A percentile compares a stretch with the other conserved stretches of the same genome.
phyloP scores from a whole-genome alignment of 176 grass and related monocot genomes.

The Pharus latifolius region DNA sequence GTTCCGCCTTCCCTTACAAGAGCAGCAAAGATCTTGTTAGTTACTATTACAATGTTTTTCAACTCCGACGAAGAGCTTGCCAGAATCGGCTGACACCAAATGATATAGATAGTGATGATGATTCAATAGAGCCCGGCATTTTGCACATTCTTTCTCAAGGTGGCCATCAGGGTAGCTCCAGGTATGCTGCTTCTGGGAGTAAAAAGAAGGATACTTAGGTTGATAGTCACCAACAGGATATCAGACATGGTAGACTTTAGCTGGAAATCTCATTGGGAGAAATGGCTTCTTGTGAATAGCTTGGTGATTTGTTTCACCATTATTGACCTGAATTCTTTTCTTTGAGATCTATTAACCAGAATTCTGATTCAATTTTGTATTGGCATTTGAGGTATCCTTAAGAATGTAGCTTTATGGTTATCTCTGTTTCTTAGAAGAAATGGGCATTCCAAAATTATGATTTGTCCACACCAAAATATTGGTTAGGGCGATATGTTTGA shows the following conservation, averaged over 20 bases:
- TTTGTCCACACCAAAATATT: too few species aligned
- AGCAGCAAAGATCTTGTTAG: conserved; percentile 15
- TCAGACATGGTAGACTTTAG: neutral
- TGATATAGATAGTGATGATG: conserved; percentile 36
- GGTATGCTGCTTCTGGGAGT: neutral
- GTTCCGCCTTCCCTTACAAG: conserved; percentile 13
- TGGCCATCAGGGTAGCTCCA: neutral
- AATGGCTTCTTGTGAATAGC: neutral
- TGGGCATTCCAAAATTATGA: too few species aligned
- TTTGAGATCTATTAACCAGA: too few species aligned
- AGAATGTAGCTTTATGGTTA: too few species aligned
- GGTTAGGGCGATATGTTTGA: too few species aligned
- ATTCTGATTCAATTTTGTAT: too few species aligned
- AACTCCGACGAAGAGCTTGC: conserved; percentile 17
- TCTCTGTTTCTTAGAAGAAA: too few species aligned
- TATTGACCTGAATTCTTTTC: neutral
- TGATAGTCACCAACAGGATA: neutral
- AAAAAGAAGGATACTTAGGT: neutral
- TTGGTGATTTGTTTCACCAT: neutral
- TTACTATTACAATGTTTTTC: conserved; percentile 65
- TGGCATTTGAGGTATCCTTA: too few species aligned
- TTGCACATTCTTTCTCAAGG: conserved; percentile 5
- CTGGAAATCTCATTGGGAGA: neutral
- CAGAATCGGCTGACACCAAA: conserved; percentile 27
- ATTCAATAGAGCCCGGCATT: conserved; percentile 24